A percentile compares a stretch with the other conserved stretches of the same genome.
These are phyloP conservation scores for Candida takata DNA, from an alignment of 805 yeast genomes.

Conservation along the genomic window DNA sequence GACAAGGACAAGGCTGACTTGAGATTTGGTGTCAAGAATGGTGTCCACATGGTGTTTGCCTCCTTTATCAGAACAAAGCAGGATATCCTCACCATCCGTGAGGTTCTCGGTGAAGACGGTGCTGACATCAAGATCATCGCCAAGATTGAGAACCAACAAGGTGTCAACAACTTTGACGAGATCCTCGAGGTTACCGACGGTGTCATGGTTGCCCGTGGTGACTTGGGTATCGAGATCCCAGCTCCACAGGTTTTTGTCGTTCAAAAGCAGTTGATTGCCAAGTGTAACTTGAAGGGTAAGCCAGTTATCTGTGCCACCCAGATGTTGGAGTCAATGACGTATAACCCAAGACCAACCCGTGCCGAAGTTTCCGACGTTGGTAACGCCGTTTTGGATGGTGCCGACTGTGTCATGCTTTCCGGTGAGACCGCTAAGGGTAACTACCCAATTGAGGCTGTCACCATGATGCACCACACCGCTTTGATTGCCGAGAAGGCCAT, in stretches of 20 bases:
- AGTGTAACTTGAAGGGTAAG: conserved; percentile 98
- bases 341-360: conserved; percentile 99
- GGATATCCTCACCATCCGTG: conserved; percentile 85
- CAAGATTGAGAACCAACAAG: conserved; percentile 99
- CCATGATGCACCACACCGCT: conserved; percentile 98
- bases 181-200: conserved; percentile 94
- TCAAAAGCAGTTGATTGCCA: conserved; percentile 97
- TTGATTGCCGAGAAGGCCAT: conserved; percentile 95
- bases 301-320: conserved; percentile 99
- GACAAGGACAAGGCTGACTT: conserved; percentile 95
- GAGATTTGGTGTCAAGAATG: conserved; percentile 92
- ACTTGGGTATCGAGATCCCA: conserved; percentile 98
- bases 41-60: conserved; percentile 97
- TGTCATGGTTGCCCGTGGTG: conserved; percentile 99
- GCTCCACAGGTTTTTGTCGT: conserved; percentile 98
- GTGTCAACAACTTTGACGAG: conserved; percentile 98
- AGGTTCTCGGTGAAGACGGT: conserved; percentile 95
- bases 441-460: conserved; percentile 96
- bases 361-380: conserved; percentile 99
- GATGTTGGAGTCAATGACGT: conserved; percentile 99
- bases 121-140: conserved; percentile 92
- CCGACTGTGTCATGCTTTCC: conserved; percentile 99
- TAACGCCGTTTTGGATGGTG: conserved; percentile 98
- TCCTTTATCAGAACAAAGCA: conserved; percentile 94
- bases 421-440: conserved; percentile 99